Base-by-base conservation (phyloP, 495 filamentous ascomycete genomes). In the Parachaetomium inaequale region DNA sequence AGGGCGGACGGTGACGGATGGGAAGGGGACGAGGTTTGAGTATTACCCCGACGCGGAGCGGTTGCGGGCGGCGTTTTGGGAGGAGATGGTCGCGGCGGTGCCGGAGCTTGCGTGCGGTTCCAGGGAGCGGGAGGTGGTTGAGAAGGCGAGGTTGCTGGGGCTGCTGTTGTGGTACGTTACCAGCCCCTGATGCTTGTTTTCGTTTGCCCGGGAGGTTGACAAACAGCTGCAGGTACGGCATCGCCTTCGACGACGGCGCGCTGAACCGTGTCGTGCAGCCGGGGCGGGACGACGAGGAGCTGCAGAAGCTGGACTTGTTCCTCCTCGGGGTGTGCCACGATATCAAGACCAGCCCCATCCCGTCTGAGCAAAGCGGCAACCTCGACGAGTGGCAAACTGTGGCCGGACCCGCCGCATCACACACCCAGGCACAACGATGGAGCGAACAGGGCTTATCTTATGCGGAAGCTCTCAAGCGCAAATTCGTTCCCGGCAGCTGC, bases 221-320 rank as follows among this genome's bases (percentile, higher is more conserved):
- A 11, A 21, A 25, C 21, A 36, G n/a, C 47, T 17, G 11, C 21
- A 54, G 84, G 83, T 75, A 80, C 69, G 84, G 84, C 15, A 82
- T 81, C 69, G 83, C 84, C 4, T 85, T 82, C 65, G 84, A 86
- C 66, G 77, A 82, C 28, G 83, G 83, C 2, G 68, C 59, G 36
- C 75, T 85, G 47, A 74, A 85, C 63, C 72, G 82, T 7, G 82
- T 81, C 23, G 80, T 85, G 2, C 67, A 81, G 56, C 72, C 75
- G 43, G 72, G 71, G 23, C 70, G 69, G 28, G 82, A 85, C 66
- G 70, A 70, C 25, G 73, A 66, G 8, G 82, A 84, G 67, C 71
- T 85, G 36, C 70, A 66, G 51, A 78, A 72, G 59, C 68, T 85
- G 47, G 71, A 78, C 59, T 31, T 70, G 36, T 73, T 74, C 53